Conservation (phyloP, 2,329 filamentous ascomycete genomes). For the Sordariomycetes sp. region DNA sequence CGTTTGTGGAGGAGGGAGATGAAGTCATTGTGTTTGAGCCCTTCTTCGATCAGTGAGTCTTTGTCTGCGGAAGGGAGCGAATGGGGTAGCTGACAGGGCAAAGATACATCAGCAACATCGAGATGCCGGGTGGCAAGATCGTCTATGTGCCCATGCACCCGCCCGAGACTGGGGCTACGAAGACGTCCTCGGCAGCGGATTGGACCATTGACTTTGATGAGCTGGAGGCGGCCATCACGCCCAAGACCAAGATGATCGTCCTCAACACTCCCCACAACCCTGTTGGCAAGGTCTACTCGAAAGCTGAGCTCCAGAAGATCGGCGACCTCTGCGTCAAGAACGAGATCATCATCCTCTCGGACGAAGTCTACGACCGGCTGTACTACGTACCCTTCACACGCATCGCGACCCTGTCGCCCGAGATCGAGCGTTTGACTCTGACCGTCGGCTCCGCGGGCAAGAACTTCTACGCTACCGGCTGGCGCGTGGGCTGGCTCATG, state of each 20-base stretch:
- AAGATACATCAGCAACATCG: slow-evolving; percentile 94
- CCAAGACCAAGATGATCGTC: slow-evolving; percentile 93
- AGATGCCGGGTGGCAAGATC: slow-evolving; percentile 93
- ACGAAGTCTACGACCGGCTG: slow-evolving; percentile 89
- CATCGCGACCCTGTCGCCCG: slow-evolving; percentile 81
- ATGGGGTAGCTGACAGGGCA: no score
- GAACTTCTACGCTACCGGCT: slow-evolving; percentile 96
- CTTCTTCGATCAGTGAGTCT: slow-evolving; percentile 89
- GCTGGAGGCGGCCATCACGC: slow-evolving; percentile 71
- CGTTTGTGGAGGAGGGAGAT: slow-evolving; percentile 85
- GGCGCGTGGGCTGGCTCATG: slow-evolving; percentile 92
- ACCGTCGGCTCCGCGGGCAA: slow-evolving; percentile 96
- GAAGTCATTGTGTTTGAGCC: slow-evolving; percentile 98
- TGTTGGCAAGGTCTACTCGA: slow-evolving; percentile 89
- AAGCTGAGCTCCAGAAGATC: slow-evolving; percentile 73
- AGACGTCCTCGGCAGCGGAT: slow-evolving; percentile 76
- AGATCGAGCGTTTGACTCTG: slow-evolving; percentile 78
- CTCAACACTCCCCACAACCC: slow-evolving; percentile 85
- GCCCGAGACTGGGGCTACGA: slow-evolving; percentile 66
- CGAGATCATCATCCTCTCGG: slow-evolving; percentile 86
- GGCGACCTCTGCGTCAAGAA: slow-evolving; percentile 86
- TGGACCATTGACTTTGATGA: slow-evolving; percentile 83
- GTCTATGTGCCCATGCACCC: slow-evolving; percentile 94
- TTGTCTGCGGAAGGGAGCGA: no score
- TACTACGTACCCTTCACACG: slow-evolving; percentile 94